Evolutionary conservation across 495 filamentous ascomycete species (phyloP), one percentile per base, ranked within the genome.

Genomic region (Cercophora scortea): DNA sequence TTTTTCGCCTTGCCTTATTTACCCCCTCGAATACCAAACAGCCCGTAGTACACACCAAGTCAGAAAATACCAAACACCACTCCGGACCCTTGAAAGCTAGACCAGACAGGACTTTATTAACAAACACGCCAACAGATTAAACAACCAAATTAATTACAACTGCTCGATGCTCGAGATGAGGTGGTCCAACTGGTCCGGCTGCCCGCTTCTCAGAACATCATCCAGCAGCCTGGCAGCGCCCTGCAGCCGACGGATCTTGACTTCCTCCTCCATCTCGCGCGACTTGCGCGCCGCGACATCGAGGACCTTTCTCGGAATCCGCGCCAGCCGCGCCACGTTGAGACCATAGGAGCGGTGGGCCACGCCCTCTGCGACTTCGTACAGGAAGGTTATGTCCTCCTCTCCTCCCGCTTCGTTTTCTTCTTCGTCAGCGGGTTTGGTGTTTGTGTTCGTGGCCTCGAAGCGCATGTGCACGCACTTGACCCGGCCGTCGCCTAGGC

Each of bases 341-440:
- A 99, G 68, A 3, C 93, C 93, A 61, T 99, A 99, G 35, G 84
- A 90, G 11, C 93, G 79, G 74, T 96, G 90, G 10, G 94, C 92
- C 3, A 94, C 86, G 0, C 94, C 94, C 53, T 92, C 88, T 4
- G 79, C 83, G 2, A 96, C 82, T 59, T 88, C 82, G 61, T 92
- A 93, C 7, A 93, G 65, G 61, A 93, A 94, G 0, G 88, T 90
- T 35, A 94, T 87, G 19, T 83, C 75, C 44, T 80, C 71, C 17
- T 78, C 72, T 0, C 52, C 61, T 8, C 58, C 62, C 0, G 43
- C 68, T 42, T 78, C 70, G 1, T 75, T 71, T 17, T 55, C 61
- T 1, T 57, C 61, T 0, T 65, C 52, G 1, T 45, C 49, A 2
- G 47, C 56, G 0, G 39, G 64, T 5, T 59, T 53, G 0, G 60